Percentiles rank a stretch among this genome's conserved stretches.
phyloP scores from a whole-genome alignment of 2,329 filamentous ascomycete genomes.

The Sclerotinia minor region DNA sequence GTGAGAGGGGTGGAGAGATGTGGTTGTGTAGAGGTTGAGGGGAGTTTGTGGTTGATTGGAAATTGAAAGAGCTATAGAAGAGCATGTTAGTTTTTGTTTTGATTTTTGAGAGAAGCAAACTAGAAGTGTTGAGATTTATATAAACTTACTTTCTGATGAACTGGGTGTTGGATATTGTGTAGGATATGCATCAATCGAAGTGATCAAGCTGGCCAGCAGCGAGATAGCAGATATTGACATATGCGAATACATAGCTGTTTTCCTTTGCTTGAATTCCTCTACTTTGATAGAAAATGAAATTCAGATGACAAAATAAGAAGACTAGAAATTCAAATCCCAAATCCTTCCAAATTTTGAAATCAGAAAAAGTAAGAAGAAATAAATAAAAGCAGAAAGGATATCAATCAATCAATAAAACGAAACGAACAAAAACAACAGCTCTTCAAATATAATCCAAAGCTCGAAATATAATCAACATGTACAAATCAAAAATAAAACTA shows the following conservation, averaged over 20 bases:
- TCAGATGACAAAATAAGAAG: not conserved
- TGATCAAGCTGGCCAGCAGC: constrained; percentile 2
- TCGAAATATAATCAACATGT: no score
- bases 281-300: not conserved
- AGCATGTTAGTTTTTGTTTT: not conserved
- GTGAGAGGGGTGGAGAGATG: not conserved
- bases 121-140: not conserved
- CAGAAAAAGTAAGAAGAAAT: not conserved
- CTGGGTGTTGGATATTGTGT: not conserved
- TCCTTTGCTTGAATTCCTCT: not conserved
- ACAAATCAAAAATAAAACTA: no score
- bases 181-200: not conserved
- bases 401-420: no score
- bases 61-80: not conserved
- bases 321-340: not conserved
- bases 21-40: not conserved
- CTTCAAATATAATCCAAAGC: no score
- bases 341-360: not conserved
- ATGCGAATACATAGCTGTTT: not conserved
- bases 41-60: not conserved
- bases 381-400: not conserved
- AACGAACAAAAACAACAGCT: no score
- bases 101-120: not conserved
- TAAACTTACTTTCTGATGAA: not conserved
- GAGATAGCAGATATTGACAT: not conserved